These are phyloP conservation scores for Aspergillus carlsbadensis DNA, from an alignment of 495 filamentous ascomycete species.

Conservation along the genomic window DNA sequence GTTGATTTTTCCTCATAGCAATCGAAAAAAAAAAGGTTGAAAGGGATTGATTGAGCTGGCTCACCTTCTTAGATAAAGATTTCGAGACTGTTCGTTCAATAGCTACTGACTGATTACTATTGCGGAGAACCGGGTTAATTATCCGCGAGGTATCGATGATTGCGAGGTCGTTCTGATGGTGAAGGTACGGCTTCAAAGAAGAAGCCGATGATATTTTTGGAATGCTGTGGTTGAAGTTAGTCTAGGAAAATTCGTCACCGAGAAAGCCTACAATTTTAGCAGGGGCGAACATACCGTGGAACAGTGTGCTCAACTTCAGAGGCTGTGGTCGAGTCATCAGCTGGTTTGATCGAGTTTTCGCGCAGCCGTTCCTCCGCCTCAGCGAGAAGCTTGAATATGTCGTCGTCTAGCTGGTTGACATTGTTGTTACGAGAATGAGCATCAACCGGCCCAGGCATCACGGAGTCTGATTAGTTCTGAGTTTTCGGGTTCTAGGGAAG, in stretches of 20 bases:
- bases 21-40: slow-evolving; percentile 1
- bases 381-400: slow-evolving; percentile 60
- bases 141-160: slow-evolving; percentile 47
- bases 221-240: slow-evolving; percentile 19
- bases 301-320: slow-evolving; percentile 1
- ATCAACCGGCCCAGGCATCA: neutral
- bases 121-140: slow-evolving; percentile 5
- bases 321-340: neutral
- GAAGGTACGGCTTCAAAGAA: slow-evolving; percentile 50
- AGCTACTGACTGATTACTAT: neutral
- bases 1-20: slow-evolving; percentile 71
- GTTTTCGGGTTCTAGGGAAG: neutral
- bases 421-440: slow-evolving; percentile 22
- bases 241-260: neutral
- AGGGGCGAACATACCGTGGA: slow-evolving; percentile 22
- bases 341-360: slow-evolving; percentile 15
- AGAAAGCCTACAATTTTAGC: no score
- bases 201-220: slow-evolving; percentile 43
- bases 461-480: neutral
- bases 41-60: slow-evolving; percentile 18
- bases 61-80: slow-evolving; percentile 41
- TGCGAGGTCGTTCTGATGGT: slow-evolving; percentile 41
- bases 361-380: slow-evolving; percentile 63
- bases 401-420: slow-evolving; percentile 47
- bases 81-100: neutral